Conservation (phyloP, 768 basidiomycete species). For the Hypholoma fasciculare region DNA sequence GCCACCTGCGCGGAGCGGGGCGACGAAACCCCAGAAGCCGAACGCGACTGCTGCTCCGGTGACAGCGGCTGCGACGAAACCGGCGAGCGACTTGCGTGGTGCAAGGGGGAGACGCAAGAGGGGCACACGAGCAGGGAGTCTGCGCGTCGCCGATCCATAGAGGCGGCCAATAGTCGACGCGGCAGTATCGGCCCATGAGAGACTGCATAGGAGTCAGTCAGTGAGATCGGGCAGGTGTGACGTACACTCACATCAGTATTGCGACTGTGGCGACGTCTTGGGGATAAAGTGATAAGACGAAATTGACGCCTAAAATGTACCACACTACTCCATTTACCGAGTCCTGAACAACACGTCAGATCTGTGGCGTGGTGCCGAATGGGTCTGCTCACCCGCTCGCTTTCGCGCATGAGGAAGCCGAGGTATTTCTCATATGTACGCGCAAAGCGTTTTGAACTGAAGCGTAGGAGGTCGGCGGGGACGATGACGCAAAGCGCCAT, state of each 20-base stretch:
- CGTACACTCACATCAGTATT: slow-evolving; percentile 72
- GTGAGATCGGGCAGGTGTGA: neutral
- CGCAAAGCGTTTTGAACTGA: slow-evolving; percentile 65
- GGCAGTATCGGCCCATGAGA: slow-evolving; percentile 95
- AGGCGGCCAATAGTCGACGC: slow-evolving; percentile 92
- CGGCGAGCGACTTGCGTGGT: slow-evolving; percentile 81
- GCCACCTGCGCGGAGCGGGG: slow-evolving; percentile 40
- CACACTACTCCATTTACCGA: slow-evolving; percentile 84
- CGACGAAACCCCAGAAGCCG: slow-evolving; percentile 72
- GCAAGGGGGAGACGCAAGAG: slow-evolving; percentile 66
- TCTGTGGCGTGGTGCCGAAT: neutral
- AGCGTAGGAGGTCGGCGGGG: slow-evolving; percentile 75
- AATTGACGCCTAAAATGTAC: slow-evolving; percentile 88
- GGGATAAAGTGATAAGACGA: slow-evolving; percentile 74
- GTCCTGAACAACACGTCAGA: slow-evolving; percentile 37
- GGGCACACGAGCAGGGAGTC: slow-evolving; percentile 41
- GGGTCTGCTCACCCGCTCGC: slow-evolving; percentile 61
- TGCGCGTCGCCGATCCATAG: slow-evolving; percentile 68
- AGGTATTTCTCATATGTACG: slow-evolving; percentile 67
- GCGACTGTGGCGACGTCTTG: slow-evolving; percentile 88
- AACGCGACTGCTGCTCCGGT: slow-evolving; percentile 69
- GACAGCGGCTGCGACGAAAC: slow-evolving; percentile 74
- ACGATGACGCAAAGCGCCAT: slow-evolving; percentile 66
- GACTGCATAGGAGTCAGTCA: slow-evolving; percentile 40
- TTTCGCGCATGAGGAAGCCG: slow-evolving; percentile 89